These are phyloP conservation scores for Ligustrum vulgare DNA, from an alignment of 257 asterid genomes.

Conservation along the genomic window DNA sequence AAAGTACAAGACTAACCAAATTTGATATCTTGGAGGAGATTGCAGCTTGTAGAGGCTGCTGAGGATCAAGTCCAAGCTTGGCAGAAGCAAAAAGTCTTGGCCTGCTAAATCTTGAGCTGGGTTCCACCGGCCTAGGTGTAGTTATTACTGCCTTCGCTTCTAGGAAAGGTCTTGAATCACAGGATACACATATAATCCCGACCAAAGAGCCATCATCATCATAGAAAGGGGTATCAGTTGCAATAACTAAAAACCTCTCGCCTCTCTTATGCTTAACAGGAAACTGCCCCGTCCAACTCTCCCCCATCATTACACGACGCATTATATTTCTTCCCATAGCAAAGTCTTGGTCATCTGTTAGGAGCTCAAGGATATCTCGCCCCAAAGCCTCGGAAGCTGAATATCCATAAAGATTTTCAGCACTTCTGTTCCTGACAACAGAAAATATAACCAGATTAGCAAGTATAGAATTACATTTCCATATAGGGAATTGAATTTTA, in stretches of 20 bases:
- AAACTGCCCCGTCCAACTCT: constrained; percentile 85
- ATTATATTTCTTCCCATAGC: constrained; percentile 49
- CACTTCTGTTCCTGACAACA: constrained; percentile 66
- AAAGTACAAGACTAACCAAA: constrained; percentile 58
- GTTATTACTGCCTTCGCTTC: constrained; percentile 42
- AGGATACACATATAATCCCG: constrained; percentile 67
- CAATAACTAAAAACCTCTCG: constrained; percentile 49
- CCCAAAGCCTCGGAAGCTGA: constrained; percentile 77
- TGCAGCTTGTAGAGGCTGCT: constrained; percentile 80
- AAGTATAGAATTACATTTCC: not conserved
- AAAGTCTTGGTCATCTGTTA: constrained; percentile 47
- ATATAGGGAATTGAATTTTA: not conserved
- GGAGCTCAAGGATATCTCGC: constrained; percentile 48
- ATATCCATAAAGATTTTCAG: constrained; percentile 73
- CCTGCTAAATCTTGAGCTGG: constrained; percentile 43
- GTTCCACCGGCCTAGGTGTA: constrained; percentile 31
- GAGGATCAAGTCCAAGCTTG: constrained; percentile 73
- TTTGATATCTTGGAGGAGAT: constrained; percentile 76
- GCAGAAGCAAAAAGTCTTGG: constrained; percentile 49
- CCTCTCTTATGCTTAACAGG: constrained; percentile 73
- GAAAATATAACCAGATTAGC: not conserved
- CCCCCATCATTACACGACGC: constrained; percentile 52
- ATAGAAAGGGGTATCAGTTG: constrained; percentile 75
- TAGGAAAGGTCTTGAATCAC: constrained; percentile 59
- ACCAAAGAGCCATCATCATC: constrained; percentile 74